phyloP scores from a whole-genome alignment of 1,139 yeast genomes.

The Hansenula lynferdii region DNA sequence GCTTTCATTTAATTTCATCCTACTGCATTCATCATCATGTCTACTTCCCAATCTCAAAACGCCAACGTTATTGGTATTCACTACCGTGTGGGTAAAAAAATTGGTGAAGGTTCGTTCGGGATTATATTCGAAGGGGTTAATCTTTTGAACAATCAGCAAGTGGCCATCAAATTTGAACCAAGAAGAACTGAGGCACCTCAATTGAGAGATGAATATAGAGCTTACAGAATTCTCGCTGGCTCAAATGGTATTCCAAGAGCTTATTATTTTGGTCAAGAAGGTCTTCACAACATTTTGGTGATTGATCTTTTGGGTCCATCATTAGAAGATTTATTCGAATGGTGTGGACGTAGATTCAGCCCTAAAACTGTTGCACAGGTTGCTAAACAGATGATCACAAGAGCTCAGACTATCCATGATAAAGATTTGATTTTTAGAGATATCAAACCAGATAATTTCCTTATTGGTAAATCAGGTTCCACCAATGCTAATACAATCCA shows the following conservation, averaged over 20 bases:
- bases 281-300: constrained; percentile 68
- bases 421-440: constrained; percentile 71
- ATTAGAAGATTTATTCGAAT: constrained; percentile 71
- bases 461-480: constrained; percentile 64
- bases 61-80: constrained; percentile 71
- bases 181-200: constrained; percentile 80
- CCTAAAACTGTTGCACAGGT: constrained; percentile 69
- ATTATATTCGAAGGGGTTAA: constrained; percentile 79
- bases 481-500: constrained; percentile 76
- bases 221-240: constrained; percentile 61
- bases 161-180: constrained; percentile 78
- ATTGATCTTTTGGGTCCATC: constrained; percentile 76
- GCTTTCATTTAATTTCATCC: too few relatives aligned
- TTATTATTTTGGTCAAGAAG: constrained; percentile 78
- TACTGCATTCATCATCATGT: neutral
- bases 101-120: constrained; percentile 85
- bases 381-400: constrained; percentile 68
- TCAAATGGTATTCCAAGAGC: constrained; percentile 67
- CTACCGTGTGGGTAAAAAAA: constrained; percentile 75
- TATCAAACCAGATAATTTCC: constrained; percentile 72
- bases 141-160: constrained; percentile 67
- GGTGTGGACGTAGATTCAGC: constrained; percentile 73
- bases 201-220: constrained; percentile 69
- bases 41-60: constrained; percentile 27
- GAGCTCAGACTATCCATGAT: constrained; percentile 64